Percentiles rank a stretch among this genome's conserved stretches.
Evolutionary conservation across 2,329 filamentous ascomycete species (phyloP).

Genomic region (Cucurbitaria berberidis): DNA sequence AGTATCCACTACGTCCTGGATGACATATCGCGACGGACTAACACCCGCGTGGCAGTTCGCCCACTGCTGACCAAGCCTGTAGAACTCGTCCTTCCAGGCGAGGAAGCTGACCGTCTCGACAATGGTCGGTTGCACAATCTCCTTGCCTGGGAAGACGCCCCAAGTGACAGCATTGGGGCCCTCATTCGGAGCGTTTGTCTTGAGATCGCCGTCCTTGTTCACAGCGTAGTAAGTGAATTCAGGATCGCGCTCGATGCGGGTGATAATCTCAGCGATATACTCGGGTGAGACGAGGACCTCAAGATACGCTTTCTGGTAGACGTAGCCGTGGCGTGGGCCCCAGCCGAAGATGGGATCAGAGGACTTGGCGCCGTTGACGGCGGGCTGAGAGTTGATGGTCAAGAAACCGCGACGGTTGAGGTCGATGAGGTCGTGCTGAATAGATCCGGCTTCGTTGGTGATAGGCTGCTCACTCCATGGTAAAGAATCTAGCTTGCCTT

Average conservation of each 20-base stretch:
- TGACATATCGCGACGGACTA: slow-evolving; percentile 78
- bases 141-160: slow-evolving; percentile 98
- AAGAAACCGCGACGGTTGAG: slow-evolving; percentile 87
- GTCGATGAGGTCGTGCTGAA: slow-evolving; percentile 76
- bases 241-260: slow-evolving; percentile 75
- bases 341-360: slow-evolving; percentile 87
- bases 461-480: slow-evolving; percentile 95
- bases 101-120: slow-evolving; percentile 97
- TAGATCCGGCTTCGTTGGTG: slow-evolving; percentile 77
- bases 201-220: slow-evolving; percentile 79
- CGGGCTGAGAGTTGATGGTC: slow-evolving; percentile 97
- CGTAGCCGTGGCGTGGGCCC: slow-evolving; percentile 93
- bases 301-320: slow-evolving; percentile 97
- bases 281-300: slow-evolving; percentile 87
- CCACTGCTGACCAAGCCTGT: slow-evolving; percentile 91
- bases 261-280: slow-evolving; percentile 76
- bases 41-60: slow-evolving; percentile 82
- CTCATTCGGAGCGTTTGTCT: slow-evolving; percentile 82
- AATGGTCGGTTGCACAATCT: slow-evolving; percentile 99
- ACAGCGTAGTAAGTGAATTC: slow-evolving; percentile 95
- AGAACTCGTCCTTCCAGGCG: slow-evolving; percentile 98
- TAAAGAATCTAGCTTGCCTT: slow-evolving; percentile 78
- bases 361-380: slow-evolving; percentile 89
- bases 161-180: slow-evolving; percentile 98
- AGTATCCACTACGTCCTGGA: slow-evolving; percentile 82